phyloP scores from a whole-genome alignment of 495 filamentous ascomycete genomes.

The Penicillium turbatum region DNA sequence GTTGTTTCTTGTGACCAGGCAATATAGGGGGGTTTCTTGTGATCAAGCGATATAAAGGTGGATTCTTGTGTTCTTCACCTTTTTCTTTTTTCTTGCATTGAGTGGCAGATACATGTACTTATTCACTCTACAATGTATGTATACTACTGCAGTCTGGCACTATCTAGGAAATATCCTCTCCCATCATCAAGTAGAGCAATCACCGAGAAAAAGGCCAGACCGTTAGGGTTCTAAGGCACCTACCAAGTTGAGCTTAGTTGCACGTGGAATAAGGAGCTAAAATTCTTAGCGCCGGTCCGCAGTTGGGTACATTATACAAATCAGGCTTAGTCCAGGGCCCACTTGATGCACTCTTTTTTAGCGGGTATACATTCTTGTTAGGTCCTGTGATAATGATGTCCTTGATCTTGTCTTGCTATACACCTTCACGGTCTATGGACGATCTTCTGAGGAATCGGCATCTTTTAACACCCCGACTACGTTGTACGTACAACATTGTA shows the following conservation, averaged over 20 bases:
- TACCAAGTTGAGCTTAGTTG: not conserved
- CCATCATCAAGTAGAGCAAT: too few relatives aligned
- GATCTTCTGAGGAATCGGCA: not conserved
- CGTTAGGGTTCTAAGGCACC: not conserved
- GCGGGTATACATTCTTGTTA: not conserved
- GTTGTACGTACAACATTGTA: not conserved
- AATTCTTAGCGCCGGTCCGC: not conserved
- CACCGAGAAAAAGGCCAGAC: not conserved
- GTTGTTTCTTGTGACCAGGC: too few relatives aligned
- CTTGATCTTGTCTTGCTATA: not conserved
- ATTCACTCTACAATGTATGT: too few relatives aligned
- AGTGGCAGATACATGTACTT: too few relatives aligned
- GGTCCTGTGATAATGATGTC: not conserved
- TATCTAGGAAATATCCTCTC: too few relatives aligned
- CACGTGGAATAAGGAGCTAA: not conserved
- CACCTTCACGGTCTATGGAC: too few relatives aligned
- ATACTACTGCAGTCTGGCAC: too few relatives aligned
- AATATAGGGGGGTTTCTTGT: too few relatives aligned
- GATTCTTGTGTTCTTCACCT: not conserved
- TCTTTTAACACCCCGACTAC: too few relatives aligned
- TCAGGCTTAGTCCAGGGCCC: not conserved
- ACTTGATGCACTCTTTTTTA: not conserved
- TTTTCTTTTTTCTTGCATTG: not conserved
- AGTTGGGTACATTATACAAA: conserved; percentile 3
- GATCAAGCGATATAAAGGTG: too few relatives aligned